A percentile compares a stretch with the other conserved stretches of the same genome.
phyloP scores from a whole-genome alignment of 2,329 filamentous ascomycete species.

The Mollisia scopiformis region DNA sequence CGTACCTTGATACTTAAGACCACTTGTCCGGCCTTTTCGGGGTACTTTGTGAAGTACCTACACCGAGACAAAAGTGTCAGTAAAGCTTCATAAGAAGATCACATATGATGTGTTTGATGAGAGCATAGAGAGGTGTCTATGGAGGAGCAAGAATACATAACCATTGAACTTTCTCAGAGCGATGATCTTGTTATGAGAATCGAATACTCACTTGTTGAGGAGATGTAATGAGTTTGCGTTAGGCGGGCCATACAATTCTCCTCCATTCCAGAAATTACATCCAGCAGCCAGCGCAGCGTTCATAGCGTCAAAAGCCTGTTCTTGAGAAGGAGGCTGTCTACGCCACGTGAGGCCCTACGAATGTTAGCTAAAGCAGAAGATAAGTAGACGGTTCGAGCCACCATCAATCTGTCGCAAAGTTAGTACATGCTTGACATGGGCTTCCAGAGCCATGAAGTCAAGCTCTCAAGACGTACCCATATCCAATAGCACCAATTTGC shows the following conservation, averaged over 20 bases:
- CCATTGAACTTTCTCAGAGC: too few species aligned
- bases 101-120: too few species aligned
- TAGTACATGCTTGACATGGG: background rate
- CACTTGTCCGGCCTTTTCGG: conserved; percentile 64
- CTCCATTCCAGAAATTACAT: conserved; percentile 59
- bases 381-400: too few species aligned
- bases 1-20: conserved; percentile 60
- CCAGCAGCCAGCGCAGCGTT: conserved; percentile 52
- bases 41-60: conserved; percentile 67
- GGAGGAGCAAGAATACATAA: too few species aligned
- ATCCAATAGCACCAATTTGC: conserved; percentile 29
- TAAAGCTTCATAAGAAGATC: conserved; percentile 60
- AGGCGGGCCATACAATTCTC: background rate
- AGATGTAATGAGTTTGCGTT: background rate
- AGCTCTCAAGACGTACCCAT: background rate
- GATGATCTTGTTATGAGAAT: too few species aligned
- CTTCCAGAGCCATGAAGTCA: background rate
- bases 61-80: too few species aligned
- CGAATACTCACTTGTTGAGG: conserved; percentile 27
- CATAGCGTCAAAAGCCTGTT: conserved; percentile 57
- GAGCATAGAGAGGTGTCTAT: too few species aligned
- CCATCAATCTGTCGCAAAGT: background rate
- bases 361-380: background rate
- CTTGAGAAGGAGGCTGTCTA: conserved; percentile 39
- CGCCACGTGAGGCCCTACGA: conserved; percentile 39